Conservation (phyloP, 805 yeast species). For the Yamadazyma sp. region DNA sequence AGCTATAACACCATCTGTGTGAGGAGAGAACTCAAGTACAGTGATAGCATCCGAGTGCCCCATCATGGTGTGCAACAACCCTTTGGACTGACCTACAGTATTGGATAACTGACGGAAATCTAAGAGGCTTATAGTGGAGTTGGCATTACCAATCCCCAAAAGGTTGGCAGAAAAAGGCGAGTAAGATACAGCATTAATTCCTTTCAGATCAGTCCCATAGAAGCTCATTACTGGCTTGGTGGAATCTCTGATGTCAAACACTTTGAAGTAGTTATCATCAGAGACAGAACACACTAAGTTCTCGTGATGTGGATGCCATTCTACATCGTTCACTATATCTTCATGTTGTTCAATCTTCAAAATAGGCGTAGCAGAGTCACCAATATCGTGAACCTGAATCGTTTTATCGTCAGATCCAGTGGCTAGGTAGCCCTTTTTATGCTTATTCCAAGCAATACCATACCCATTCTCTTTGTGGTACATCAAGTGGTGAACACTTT, state of each 20-base stretch:
- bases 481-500: constrained; percentile 21
- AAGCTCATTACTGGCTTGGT: constrained; percentile 25
- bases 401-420: constrained; percentile 68
- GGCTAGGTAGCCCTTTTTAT: constrained; percentile 47
- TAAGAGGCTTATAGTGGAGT: constrained; percentile 62
- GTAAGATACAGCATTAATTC: constrained; percentile 65
- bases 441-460: constrained; percentile 67
- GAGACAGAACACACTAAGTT: constrained; percentile 68
- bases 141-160: constrained; percentile 68
- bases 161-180: constrained; percentile 60
- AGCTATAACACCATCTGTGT: constrained; percentile 72
- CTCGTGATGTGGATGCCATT: constrained; percentile 60
- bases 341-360: constrained; percentile 33
- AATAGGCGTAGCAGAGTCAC: constrained; percentile 15
- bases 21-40: constrained; percentile 74
- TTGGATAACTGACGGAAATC: constrained; percentile 52
- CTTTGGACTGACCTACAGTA: constrained; percentile 13
- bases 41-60: constrained; percentile 79
- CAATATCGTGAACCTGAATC: constrained; percentile 60
- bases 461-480: constrained; percentile 67
- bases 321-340: constrained; percentile 72
- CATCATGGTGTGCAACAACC: constrained; percentile 66
- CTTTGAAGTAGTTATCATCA: constrained; percentile 58
- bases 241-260: constrained; percentile 53
- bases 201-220: constrained; percentile 29